Percentiles rank a stretch among this genome's conserved stretches.
These are phyloP conservation scores for Penicillium fuscoglaucum DNA, from an alignment of 2,329 filamentous ascomycete species.

Conservation along the genomic window DNA sequence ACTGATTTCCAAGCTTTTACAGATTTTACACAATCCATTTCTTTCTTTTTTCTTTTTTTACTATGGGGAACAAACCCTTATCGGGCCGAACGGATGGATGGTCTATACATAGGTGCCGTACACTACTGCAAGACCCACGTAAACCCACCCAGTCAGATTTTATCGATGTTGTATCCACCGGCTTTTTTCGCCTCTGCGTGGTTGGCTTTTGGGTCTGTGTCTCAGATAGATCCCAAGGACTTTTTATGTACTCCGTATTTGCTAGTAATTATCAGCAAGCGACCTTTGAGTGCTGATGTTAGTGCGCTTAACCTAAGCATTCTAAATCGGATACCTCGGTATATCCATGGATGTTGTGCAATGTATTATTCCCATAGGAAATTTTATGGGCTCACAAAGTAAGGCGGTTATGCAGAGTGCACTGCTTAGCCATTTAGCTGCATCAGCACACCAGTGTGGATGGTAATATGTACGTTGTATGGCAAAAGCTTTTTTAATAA, in stretches of 20 bases:
- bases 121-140: not conserved
- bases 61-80: slow-evolving; percentile 3
- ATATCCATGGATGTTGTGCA: not conserved
- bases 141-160: not conserved
- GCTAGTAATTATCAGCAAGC: not conserved
- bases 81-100: slow-evolving; percentile 8
- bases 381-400: not conserved
- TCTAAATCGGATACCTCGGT: not conserved
- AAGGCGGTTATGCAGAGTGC: not conserved
- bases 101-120: not conserved
- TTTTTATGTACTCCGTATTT: not conserved
- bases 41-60: not conserved
- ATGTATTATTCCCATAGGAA: not conserved
- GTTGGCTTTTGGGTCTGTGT: not conserved
- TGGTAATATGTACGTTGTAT: not conserved
- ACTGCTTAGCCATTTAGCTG: not conserved
- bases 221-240: slow-evolving; percentile 1
- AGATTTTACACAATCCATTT: not conserved
- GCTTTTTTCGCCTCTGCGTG: not conserved
- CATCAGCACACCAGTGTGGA: not conserved
- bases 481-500: not conserved
- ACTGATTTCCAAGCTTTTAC: slow-evolving; percentile 2
- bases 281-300: not conserved
- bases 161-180: slow-evolving; percentile 1
- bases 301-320: not conserved